phyloP scores from a whole-genome alignment of 306 rosid genomes.

The Vachellia pachyceras region DNA sequence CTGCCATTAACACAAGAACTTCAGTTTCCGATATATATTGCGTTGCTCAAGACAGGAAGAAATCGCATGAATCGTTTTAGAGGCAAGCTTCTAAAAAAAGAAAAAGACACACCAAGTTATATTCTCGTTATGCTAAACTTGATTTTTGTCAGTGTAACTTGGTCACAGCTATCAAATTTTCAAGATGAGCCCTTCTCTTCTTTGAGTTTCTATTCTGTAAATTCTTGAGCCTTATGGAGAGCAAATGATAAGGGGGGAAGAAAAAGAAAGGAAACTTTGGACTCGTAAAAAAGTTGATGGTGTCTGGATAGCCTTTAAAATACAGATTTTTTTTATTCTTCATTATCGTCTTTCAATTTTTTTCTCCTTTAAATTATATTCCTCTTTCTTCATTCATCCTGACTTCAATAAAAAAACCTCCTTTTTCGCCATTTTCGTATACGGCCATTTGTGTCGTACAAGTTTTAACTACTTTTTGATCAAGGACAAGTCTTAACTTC shows the following conservation, averaged over 20 bases:
- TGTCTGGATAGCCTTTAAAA: conserved; percentile 43
- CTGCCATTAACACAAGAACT: conserved; percentile 39
- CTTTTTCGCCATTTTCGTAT: not conserved
- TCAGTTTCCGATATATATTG: conserved; percentile 13
- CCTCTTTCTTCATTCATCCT: not conserved
- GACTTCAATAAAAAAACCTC: not conserved
- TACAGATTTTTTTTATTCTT: not conserved
- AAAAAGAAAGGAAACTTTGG: conserved; percentile 33
- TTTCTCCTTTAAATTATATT: not conserved
- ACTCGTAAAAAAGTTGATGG: conserved; percentile 27
- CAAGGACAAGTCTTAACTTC: conserved; percentile 19
- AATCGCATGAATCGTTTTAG: conserved; percentile 41
- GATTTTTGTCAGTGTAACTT: conserved; percentile 42
- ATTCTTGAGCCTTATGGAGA: conserved; percentile 43
- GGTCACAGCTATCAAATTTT: conserved; percentile 27
- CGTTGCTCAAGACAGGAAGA: conserved; percentile 36
- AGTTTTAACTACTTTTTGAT: not conserved
- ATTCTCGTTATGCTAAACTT: not conserved
- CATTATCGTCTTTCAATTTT: not conserved
- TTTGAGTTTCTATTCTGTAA: conserved; percentile 37
- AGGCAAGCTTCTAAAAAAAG: conserved; percentile 31
- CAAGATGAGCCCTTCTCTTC: conserved; percentile 32
- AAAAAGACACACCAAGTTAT: not conserved
- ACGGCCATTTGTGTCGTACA: conserved; percentile 13
- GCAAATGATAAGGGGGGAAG: conserved; percentile 42